A percentile compares a stretch with the other conserved stretches of the same genome.
Conservation (phyloP, 805 yeast genomes). For the Dipodascopsis tothii region DNA sequence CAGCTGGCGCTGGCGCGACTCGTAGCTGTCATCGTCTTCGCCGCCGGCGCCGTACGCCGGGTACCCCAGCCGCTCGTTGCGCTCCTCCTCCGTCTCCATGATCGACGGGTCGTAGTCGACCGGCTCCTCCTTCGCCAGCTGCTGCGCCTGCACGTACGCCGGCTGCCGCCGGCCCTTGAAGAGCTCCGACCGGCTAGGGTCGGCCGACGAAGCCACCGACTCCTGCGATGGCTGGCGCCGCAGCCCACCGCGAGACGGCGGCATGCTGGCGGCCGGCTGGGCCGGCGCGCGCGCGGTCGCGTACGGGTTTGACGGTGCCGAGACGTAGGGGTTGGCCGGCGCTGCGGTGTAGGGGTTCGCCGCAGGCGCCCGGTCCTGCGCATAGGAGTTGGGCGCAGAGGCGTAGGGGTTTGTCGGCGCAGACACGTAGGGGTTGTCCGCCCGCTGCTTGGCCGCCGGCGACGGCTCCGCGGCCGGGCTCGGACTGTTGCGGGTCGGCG, state of each 20-base stretch:
- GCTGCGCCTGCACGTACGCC: constrained; percentile 1
- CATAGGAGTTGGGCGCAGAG: not conserved
- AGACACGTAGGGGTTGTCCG: not conserved
- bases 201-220: constrained; percentile 5
- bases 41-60: constrained; percentile 4
- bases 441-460: not conserved
- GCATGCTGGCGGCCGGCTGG: not conserved
- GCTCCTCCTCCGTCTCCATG: constrained; percentile 23
- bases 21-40: constrained; percentile 1
- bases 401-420: too few species aligned
- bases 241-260: not conserved
- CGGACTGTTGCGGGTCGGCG: not conserved
- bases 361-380: not conserved
- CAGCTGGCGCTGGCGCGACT: constrained; percentile 1
- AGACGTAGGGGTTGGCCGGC: not conserved
- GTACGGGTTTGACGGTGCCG: not conserved
- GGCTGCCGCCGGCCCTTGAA: constrained; percentile 9
- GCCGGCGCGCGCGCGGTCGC: not conserved
- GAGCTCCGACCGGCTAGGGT: constrained; percentile 9
- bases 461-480: not conserved
- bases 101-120: constrained; percentile 18
- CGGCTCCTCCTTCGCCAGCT: constrained; percentile 1
- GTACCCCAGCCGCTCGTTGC: constrained; percentile 8
- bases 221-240: not conserved
- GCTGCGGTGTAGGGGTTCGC: not conserved